Evolutionary conservation across 2,329 filamentous ascomycete species (phyloP).

Genomic region (Colletotrichum scovillei): DNA sequence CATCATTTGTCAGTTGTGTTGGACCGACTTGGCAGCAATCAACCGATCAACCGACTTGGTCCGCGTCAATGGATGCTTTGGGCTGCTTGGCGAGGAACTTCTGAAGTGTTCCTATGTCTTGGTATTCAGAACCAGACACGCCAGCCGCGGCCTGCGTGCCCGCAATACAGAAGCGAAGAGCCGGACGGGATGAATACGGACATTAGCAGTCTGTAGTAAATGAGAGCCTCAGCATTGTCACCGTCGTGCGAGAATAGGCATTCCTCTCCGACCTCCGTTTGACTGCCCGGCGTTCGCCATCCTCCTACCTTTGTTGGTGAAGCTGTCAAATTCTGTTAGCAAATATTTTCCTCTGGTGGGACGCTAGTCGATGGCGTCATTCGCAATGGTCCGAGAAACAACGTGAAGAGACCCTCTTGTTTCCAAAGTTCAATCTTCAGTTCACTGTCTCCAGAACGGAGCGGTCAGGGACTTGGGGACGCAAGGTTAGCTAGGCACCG

Average conservation of each 20-base stretch:
- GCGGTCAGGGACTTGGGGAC: background rate
- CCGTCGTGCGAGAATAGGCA: background rate
- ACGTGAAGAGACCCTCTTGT: background rate
- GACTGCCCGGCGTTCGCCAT: background rate
- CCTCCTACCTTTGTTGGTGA: background rate
- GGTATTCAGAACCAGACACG: background rate
- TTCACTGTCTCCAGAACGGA: background rate
- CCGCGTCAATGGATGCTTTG: background rate
- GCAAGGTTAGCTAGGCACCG: background rate
- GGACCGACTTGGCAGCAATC: background rate
- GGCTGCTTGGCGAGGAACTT: slow-evolving; percentile 22
- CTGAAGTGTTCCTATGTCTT: slow-evolving; percentile 14
- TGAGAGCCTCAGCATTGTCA: background rate
- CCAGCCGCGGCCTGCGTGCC: no score
- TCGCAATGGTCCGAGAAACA: background rate
- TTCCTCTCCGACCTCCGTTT: background rate
- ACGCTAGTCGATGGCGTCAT: slow-evolving; percentile 7
- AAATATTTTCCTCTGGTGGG: background rate
- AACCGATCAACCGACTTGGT: slow-evolving; percentile 23
- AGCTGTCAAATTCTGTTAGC: background rate
- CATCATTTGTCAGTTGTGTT: slow-evolving; percentile 8
- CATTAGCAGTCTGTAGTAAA: background rate
- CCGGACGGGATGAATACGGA: background rate
- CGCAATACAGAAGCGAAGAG: background rate
- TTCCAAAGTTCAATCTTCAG: background rate